These are phyloP conservation scores for Trichoderma cornu-damae DNA, from an alignment of 2,329 filamentous ascomycete species.

Conservation along the genomic window DNA sequence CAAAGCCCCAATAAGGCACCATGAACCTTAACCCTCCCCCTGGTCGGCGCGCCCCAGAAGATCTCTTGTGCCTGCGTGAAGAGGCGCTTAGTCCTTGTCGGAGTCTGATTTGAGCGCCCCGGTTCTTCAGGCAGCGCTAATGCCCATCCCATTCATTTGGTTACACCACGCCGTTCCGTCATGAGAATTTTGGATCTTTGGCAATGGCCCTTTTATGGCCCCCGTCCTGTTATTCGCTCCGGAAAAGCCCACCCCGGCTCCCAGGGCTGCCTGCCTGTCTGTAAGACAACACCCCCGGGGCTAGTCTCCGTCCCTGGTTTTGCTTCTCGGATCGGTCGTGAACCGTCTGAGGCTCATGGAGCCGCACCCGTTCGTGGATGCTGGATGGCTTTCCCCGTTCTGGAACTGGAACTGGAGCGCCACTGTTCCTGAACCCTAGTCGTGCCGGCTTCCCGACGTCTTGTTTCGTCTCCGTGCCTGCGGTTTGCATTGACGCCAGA, in stretches of 20 bases:
- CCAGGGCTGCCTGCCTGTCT: neutral
- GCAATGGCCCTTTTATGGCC: neutral
- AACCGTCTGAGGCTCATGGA: slow-evolving; percentile 13
- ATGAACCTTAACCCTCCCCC: neutral
- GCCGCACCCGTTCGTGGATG: neutral
- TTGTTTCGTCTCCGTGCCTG: slow-evolving; percentile 31
- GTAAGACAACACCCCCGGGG: neutral
- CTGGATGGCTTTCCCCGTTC: slow-evolving; percentile 4
- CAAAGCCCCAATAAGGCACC: neutral
- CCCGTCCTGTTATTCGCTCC: neutral
- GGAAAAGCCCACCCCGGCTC: neutral
- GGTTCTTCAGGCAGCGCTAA: slow-evolving; percentile 14
- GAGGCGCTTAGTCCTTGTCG: neutral
- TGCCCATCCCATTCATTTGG: slow-evolving; percentile 1
- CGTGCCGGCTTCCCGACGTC: slow-evolving; percentile 26
- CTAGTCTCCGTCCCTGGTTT: slow-evolving; percentile 1
- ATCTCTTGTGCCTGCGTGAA: slow-evolving; percentile 15
- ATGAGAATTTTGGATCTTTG: neutral
- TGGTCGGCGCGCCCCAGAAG: neutral
- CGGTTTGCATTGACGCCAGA: slow-evolving; percentile 34
- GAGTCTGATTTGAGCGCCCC: slow-evolving; percentile 13
- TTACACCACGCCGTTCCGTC: slow-evolving; percentile 1
- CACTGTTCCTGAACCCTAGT: slow-evolving; percentile 21
- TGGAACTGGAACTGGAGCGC: slow-evolving; percentile 13
- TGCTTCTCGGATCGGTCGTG: slow-evolving; percentile 1